phyloP scores from a whole-genome alignment of 2,329 filamentous ascomycete genomes.

The Septoria linicola region DNA sequence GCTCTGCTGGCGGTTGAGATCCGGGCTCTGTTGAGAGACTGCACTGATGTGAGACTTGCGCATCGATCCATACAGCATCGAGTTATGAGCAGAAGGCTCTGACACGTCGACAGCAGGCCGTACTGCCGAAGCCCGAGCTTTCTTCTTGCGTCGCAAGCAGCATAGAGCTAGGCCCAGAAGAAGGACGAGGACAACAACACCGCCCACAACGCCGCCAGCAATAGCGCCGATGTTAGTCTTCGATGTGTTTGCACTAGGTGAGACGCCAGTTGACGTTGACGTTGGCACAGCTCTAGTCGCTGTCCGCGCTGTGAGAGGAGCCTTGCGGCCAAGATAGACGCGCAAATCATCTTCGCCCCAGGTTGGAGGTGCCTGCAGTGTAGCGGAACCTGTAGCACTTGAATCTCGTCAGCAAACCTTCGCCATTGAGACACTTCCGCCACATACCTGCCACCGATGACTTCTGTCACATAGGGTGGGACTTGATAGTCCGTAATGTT shows the following conservation, averaged over 20 bases:
- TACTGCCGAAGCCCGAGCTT: conserved; percentile 19
- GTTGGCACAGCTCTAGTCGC: conserved; percentile 50
- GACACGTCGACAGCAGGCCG: neutral
- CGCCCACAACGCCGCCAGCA: conserved; percentile 44
- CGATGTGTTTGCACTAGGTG: conserved; percentile 5
- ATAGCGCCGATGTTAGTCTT: conserved; percentile 39
- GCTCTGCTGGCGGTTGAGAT: conserved; percentile 7
- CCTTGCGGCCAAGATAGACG: conserved; percentile 55
- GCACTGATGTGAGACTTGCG: conserved; percentile 1
- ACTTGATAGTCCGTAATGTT: conserved; percentile 52
- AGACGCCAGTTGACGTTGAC: conserved; percentile 29
- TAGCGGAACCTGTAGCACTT: conserved; percentile 54
- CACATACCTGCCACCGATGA: conserved; percentile 47
- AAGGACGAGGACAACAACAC: conserved; percentile 36
- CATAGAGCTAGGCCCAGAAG: conserved; percentile 34
- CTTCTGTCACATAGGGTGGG: conserved; percentile 47
- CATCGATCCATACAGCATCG: neutral
- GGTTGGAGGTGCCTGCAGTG: conserved; percentile 50
- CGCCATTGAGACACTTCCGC: conserved; percentile 22
- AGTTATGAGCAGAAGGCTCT: neutral
- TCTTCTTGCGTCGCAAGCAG: conserved; percentile 40
- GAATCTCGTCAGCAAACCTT: neutral
- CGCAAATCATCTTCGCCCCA: conserved; percentile 55
- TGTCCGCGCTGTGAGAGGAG: conserved; percentile 48
- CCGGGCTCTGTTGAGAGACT: neutral